Percentiles rank a stretch among this genome's conserved stretches.
Evolutionary conservation across 164 flowering plant genomes (phyloP).

Genomic region (Protea cynaroides): DNA sequence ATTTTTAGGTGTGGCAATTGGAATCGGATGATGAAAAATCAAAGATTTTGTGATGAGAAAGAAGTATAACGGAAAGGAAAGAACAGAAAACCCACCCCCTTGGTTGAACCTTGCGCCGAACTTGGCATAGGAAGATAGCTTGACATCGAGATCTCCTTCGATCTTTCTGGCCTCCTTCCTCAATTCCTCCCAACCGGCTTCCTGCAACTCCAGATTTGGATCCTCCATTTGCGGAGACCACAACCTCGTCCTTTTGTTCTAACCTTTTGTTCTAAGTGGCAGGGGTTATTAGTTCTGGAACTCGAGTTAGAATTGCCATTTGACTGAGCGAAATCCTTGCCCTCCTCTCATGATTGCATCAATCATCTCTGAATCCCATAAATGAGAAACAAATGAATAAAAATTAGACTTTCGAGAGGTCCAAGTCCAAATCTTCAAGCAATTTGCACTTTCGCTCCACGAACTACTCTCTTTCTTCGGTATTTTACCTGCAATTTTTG

Average conservation of each 20-base stretch:
- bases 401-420: too few species aligned
- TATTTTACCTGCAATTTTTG: too few species aligned
- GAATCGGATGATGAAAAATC: neutral
- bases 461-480: too few species aligned
- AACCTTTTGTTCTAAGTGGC: neutral
- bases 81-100: constrained; percentile 31
- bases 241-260: neutral
- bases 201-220: constrained; percentile 72
- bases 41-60: neutral
- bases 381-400: too few species aligned
- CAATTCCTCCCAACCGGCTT: constrained; percentile 96
- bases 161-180: constrained; percentile 86
- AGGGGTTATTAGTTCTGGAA: constrained; percentile 5
- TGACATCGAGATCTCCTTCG: constrained; percentile 97
- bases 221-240: constrained; percentile 31
- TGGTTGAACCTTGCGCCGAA: constrained; percentile 80
- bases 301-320: neutral
- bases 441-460: too few species aligned
- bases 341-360: too few species aligned
- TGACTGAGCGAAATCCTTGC: neutral
- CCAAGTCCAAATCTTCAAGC: too few species aligned
- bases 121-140: constrained; percentile 90
- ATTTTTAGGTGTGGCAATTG: neutral
- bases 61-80: constrained; percentile 1
- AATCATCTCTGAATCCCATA: too few species aligned